A percentile compares a stretch with the other conserved stretches of the same genome.
Conservation (phyloP, 192 early-diverging fungal species). For the Umbelopsis ramanniana region DNA sequence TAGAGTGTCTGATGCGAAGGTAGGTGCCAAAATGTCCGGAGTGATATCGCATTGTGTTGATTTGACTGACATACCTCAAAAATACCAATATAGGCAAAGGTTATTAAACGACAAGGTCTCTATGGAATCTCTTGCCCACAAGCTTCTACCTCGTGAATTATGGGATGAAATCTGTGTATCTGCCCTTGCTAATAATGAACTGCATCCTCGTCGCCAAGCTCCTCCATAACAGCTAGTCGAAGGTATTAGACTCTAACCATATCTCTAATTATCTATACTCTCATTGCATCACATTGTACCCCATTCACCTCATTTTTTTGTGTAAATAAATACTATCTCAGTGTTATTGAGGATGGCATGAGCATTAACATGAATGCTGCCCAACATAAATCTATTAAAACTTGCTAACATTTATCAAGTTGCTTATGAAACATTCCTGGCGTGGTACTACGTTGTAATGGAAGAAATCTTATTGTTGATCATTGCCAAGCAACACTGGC, state of each 20-base stretch:
- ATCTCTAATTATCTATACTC: too few species aligned
- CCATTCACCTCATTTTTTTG: not conserved
- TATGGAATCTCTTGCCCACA: conserved; percentile 41
- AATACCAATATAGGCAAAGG: conserved; percentile 28
- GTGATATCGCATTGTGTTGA: not conserved
- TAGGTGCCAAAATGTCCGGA: not conserved
- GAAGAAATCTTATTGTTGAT: too few species aligned
- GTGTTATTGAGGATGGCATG: too few species aligned
- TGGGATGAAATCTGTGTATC: conserved; percentile 33
- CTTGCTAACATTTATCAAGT: too few species aligned
- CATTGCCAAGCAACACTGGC: too few species aligned
- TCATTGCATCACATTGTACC: not conserved
- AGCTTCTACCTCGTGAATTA: conserved; percentile 41
- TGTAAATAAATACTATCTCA: not conserved
- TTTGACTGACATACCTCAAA: not conserved
- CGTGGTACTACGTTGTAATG: too few species aligned
- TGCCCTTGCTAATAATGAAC: conserved; percentile 23
- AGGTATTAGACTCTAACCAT: too few species aligned
- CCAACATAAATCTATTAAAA: too few species aligned
- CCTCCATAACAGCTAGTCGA: not conserved
- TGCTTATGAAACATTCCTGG: too few species aligned
- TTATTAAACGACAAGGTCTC: conserved; percentile 37
- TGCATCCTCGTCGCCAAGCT: conserved; percentile 9
- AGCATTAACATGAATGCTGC: too few species aligned
- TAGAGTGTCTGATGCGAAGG: conserved; percentile 44